These are phyloP conservation scores for Monilinia fructicola DNA, from an alignment of 2,329 filamentous ascomycete genomes.

Conservation along the genomic window DNA sequence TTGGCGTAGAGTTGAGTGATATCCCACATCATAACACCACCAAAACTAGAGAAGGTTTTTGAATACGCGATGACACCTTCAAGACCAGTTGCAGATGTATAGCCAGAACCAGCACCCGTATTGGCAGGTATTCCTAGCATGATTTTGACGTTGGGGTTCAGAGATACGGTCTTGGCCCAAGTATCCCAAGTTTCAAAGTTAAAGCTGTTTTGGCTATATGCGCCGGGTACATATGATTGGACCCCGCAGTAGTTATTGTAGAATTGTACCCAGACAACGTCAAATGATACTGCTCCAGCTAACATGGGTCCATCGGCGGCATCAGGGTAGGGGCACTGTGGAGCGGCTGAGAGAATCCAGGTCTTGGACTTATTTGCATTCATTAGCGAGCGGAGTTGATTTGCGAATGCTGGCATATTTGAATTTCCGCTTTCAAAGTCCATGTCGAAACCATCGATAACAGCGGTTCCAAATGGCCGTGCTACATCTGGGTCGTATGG, in stretches of 20 bases:
- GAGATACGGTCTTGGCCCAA: slow-evolving; percentile 59
- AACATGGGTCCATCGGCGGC: slow-evolving; percentile 57
- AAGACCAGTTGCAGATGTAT: slow-evolving; percentile 50
- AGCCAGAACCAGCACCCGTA: slow-evolving; percentile 52
- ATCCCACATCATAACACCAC: slow-evolving; percentile 71
- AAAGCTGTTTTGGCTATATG: slow-evolving; percentile 52
- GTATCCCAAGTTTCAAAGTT: slow-evolving; percentile 65
- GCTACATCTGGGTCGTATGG: slow-evolving; percentile 50
- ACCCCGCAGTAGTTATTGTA: slow-evolving; percentile 59
- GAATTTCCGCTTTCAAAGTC: slow-evolving; percentile 63
- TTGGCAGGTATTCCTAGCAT: slow-evolving; percentile 59
- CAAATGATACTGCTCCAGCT: slow-evolving; percentile 49
- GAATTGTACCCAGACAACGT: slow-evolving; percentile 46
- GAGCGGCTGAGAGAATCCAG: slow-evolving; percentile 63
- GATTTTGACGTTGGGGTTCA: slow-evolving; percentile 61
- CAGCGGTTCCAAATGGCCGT: slow-evolving; percentile 65
- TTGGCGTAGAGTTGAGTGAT: slow-evolving; percentile 61
- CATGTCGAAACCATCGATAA: slow-evolving; percentile 74
- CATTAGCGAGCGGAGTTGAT: slow-evolving; percentile 56
- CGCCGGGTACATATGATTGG: slow-evolving; percentile 49
- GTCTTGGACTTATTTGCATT: slow-evolving; percentile 51
- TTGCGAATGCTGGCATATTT: slow-evolving; percentile 62
- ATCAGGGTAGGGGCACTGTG: slow-evolving; percentile 68
- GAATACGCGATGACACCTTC: slow-evolving; percentile 53
- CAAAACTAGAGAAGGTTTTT: slow-evolving; percentile 58